Evolutionary conservation across 1,284 basidiomycete species (phyloP).

Genomic region (Austroboletus novae-zelandiae): DNA sequence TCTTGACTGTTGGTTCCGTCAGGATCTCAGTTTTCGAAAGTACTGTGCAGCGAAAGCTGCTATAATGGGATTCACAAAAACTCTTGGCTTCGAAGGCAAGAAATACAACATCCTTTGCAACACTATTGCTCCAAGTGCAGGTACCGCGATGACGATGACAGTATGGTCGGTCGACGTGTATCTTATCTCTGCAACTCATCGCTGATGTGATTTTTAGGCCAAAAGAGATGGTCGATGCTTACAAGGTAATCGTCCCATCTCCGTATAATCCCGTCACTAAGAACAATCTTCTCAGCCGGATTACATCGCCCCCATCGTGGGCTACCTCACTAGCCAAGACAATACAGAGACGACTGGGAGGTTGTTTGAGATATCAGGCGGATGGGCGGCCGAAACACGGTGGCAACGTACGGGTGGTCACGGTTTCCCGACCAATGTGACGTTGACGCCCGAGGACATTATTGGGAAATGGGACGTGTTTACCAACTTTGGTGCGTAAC

Average conservation of each 20-base stretch:
- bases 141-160: constrained; percentile 88
- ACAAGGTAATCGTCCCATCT: constrained; percentile 57
- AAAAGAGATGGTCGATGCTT: constrained; percentile 91
- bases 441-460: constrained; percentile 73
- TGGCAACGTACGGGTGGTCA: constrained; percentile 92
- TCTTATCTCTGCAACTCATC: background rate
- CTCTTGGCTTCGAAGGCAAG: constrained; percentile 89
- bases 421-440: constrained; percentile 80
- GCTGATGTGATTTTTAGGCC: constrained; percentile 48
- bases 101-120: constrained; percentile 92
- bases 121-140: constrained; percentile 86
- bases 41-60: constrained; percentile 94
- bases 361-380: constrained; percentile 89
- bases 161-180: constrained; percentile 53
- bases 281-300: constrained; percentile 61
- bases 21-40: constrained; percentile 35
- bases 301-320: constrained; percentile 89
- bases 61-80: constrained; percentile 87
- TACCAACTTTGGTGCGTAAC: constrained; percentile 73
- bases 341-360: constrained; percentile 75
- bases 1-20: background rate
- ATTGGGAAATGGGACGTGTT: constrained; percentile 77
- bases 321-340: constrained; percentile 85
- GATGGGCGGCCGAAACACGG: constrained; percentile 89
- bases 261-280: background rate